Evolutionary conservation across 2,329 filamentous ascomycete species (phyloP).

Genomic region (Penicillium aurantiogriseum): DNA sequence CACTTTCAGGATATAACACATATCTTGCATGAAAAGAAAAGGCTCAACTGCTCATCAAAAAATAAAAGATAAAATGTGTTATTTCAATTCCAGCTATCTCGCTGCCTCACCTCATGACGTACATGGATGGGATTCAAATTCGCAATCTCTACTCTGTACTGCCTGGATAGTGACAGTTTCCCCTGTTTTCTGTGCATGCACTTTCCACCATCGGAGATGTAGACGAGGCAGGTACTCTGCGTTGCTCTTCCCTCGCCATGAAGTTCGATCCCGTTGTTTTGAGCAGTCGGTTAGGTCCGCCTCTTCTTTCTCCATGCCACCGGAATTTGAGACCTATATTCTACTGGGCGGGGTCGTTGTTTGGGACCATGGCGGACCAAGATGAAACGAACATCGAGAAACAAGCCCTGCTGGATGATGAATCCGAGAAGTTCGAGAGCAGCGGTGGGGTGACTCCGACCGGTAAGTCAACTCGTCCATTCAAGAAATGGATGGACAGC

Average conservation of each 20-base stretch:
- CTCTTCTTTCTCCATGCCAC: slow-evolving; percentile 14
- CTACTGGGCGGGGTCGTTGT: slow-evolving; percentile 3
- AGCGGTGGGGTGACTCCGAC: slow-evolving; percentile 6
- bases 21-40: not conserved
- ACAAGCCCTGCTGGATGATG: slow-evolving; percentile 4
- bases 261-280: not conserved
- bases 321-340: not conserved
- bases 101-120: slow-evolving; percentile 19
- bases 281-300: not conserved
- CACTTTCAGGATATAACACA: not conserved
- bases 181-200: not conserved
- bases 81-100: slow-evolving; percentile 22
- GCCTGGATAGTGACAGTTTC: not conserved
- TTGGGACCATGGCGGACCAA: slow-evolving; percentile 14
- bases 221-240: not conserved
- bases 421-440: slow-evolving; percentile 4
- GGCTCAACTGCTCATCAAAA: accelerated
- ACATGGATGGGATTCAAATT: slow-evolving; percentile 27
- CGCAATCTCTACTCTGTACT: slow-evolving; percentile 9
- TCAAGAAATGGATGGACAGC: slow-evolving; percentile 42
- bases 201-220: not conserved
- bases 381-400: slow-evolving; percentile 1
- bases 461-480: slow-evolving; percentile 25
- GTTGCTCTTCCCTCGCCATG: not conserved
- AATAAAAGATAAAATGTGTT: not conserved